These are phyloP conservation scores for Stipa capillata DNA, from an alignment of 176 grass and related monocot species.

Conservation along the genomic window DNA sequence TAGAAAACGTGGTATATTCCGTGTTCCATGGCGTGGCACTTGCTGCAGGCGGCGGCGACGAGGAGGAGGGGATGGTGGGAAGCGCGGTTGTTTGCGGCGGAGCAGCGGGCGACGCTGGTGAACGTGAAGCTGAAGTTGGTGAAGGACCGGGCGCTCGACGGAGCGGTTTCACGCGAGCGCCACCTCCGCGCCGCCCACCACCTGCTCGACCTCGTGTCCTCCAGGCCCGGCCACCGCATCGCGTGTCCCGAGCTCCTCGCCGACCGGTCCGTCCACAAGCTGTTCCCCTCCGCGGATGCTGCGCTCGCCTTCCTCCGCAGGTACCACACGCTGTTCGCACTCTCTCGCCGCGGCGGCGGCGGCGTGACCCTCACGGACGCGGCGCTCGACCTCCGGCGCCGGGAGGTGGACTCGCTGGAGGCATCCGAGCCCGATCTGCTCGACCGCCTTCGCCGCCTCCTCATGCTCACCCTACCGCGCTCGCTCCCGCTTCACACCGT, in stretches of 20 bases:
- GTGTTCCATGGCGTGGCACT: conserved; percentile 7
- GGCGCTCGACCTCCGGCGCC: too few relatives aligned
- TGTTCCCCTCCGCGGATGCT: neutral
- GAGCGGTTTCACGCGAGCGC: conserved; percentile 35
- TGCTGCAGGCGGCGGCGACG: too few relatives aligned
- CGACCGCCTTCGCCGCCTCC: conserved; percentile 39
- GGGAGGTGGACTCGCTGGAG: too few relatives aligned
- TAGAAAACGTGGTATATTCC: too few relatives aligned
- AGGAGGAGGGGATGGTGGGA: too few relatives aligned
- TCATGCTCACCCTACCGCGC: too few relatives aligned
- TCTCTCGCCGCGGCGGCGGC: too few relatives aligned
- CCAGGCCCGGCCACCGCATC: conserved; percentile 13
- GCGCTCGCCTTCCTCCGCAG: conserved; percentile 28
- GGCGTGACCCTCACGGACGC: too few relatives aligned
- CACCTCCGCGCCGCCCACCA: conserved; percentile 49
- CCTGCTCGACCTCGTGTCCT: conserved; percentile 53
- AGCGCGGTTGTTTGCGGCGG: conserved; percentile 5
- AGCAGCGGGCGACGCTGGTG: conserved; percentile 48
- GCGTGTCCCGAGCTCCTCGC: conserved; percentile 15
- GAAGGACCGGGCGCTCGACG: conserved; percentile 53
- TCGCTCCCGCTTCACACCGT: too few relatives aligned
- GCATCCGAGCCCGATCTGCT: too few relatives aligned
- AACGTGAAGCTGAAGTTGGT: conserved; percentile 60
- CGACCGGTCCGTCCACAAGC: neutral
- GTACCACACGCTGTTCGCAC: conserved; percentile 40